Percentiles rank a stretch among this genome's conserved stretches.
phyloP scores from a whole-genome alignment of 2,329 filamentous ascomycete genomes.

The Grosmannia huntii region DNA sequence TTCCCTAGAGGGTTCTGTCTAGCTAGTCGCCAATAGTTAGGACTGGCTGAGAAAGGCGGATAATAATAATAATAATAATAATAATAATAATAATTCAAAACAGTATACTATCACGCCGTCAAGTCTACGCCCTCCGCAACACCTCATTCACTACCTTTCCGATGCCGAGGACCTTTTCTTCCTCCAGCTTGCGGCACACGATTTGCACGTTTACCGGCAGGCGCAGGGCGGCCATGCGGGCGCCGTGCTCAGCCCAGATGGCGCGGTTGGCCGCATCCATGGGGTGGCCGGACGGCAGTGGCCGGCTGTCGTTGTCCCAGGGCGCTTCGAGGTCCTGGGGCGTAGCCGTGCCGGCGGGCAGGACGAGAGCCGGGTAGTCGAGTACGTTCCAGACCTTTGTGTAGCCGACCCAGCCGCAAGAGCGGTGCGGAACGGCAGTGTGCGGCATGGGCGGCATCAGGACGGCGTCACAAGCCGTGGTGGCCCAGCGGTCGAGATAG shows the following conservation, averaged over 20 bases:
- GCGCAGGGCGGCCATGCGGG: slow-evolving; percentile 21
- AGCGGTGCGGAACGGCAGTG: slow-evolving; percentile 32
- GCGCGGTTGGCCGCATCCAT: slow-evolving; percentile 38
- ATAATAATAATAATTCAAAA: too few relatives aligned
- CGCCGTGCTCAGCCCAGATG: slow-evolving; percentile 28
- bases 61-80: too few relatives aligned
- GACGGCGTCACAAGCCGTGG: slow-evolving; percentile 36
- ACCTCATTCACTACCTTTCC: slow-evolving; percentile 22
- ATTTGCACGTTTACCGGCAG: slow-evolving; percentile 41
- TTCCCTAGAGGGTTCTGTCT: too few relatives aligned
- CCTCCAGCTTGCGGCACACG: slow-evolving; percentile 35
- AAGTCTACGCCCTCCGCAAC: not conserved
- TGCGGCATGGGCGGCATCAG: slow-evolving; percentile 50
- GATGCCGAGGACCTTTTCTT: slow-evolving; percentile 39
- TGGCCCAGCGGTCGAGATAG: slow-evolving; percentile 48
- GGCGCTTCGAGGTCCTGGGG: slow-evolving; percentile 16
- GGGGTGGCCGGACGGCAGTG: slow-evolving; percentile 32
- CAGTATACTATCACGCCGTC: not conserved
- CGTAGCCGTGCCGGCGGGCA: slow-evolving; percentile 37
- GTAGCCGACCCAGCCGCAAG: slow-evolving; percentile 39
- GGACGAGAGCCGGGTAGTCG: slow-evolving; percentile 44
- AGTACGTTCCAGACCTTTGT: slow-evolving; percentile 51
- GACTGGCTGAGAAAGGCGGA: too few relatives aligned
- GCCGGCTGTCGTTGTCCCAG: slow-evolving; percentile 14
- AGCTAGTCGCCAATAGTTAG: too few relatives aligned